Conservation (phyloP, 139 green algal genomes). For the Micromonas pusilla region DNA sequence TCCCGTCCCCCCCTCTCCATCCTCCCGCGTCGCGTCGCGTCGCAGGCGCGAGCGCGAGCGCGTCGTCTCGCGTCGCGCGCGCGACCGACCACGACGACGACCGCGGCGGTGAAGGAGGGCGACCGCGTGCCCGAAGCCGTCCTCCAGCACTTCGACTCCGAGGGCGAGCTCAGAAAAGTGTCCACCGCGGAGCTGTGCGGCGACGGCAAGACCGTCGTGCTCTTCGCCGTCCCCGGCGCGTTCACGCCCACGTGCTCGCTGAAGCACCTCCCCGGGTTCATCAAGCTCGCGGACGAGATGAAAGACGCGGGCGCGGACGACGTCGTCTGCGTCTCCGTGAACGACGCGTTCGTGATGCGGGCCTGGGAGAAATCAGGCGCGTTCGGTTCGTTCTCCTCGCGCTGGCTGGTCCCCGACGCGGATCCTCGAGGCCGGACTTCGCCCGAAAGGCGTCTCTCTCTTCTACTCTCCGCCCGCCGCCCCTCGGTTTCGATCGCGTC, state of each 20-base stretch:
- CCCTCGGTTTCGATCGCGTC: too few species aligned
- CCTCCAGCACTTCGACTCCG: constrained; percentile 75
- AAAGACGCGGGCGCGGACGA: constrained; percentile 83
- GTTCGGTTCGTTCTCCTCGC: too few species aligned
- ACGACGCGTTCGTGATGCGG: constrained; percentile 88
- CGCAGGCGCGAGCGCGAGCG: too few species aligned
- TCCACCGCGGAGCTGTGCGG: constrained; percentile 63
- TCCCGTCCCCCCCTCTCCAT: too few species aligned
- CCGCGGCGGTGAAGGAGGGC: constrained; percentile 4
- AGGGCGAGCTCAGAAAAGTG: constrained; percentile 83
- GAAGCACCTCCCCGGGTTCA: constrained; percentile 50
- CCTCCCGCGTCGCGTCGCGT: too few species aligned
- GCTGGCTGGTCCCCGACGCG: too few species aligned
- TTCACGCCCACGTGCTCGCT: constrained; percentile 51
- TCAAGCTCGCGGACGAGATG: constrained; percentile 84
- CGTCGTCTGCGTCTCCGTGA: constrained; percentile 90
- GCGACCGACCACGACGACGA: too few species aligned
- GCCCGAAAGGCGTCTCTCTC: too few species aligned
- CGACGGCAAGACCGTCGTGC: constrained; percentile 86
- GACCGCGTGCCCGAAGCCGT: constrained; percentile 36
- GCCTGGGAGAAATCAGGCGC: constrained; percentile 83
- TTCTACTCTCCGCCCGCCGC: too few species aligned
- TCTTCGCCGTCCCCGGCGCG: constrained; percentile 51
- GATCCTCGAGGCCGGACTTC: too few species aligned
- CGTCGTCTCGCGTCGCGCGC: too few species aligned